phyloP scores from a whole-genome alignment of 441 rosid genomes.

The Iberis amara region DNA sequence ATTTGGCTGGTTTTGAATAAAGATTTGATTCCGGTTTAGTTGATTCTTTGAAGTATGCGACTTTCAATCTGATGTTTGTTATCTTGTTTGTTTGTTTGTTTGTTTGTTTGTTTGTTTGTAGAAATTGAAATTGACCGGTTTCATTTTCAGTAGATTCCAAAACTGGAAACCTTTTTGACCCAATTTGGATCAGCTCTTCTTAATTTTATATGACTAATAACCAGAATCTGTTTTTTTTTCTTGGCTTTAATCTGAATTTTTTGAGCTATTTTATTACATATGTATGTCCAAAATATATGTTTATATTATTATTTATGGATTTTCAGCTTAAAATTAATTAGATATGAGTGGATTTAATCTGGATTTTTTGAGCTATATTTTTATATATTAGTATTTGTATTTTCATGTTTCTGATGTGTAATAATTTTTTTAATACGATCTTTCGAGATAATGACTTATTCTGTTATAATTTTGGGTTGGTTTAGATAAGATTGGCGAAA shows the following conservation, averaged over 20 bases:
- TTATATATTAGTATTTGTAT: too few species aligned
- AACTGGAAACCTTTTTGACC: slow-evolving; percentile 23
- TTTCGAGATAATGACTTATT: too few species aligned
- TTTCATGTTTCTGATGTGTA: too few species aligned
- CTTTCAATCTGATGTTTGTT: slow-evolving; percentile 10
- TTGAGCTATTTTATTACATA: not conserved
- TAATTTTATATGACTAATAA: too few species aligned
- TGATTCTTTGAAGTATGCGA: not conserved
- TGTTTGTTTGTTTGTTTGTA: slow-evolving; percentile 23
- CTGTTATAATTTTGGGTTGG: too few species aligned
- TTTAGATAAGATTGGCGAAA: too few species aligned
- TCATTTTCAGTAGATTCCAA: slow-evolving; percentile 24
- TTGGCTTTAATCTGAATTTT: not conserved
- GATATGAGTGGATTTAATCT: too few species aligned
- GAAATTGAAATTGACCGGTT: slow-evolving; percentile 22
- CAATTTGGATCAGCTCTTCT: slow-evolving; percentile 5
- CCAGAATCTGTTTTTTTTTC: too few species aligned
- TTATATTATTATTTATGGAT: too few species aligned
- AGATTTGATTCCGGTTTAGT: not conserved
- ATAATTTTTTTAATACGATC: too few species aligned
- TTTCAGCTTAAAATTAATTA: too few species aligned
- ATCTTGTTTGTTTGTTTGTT: not conserved
- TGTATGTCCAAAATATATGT: slow-evolving; percentile 18
- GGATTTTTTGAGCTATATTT: too few species aligned
- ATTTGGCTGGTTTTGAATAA: not conserved